A percentile compares a stretch with the other conserved stretches of the same genome.
Evolutionary conservation across 1,139 yeast genomes (phyloP).

Genomic region (Taphrina betulina): DNA sequence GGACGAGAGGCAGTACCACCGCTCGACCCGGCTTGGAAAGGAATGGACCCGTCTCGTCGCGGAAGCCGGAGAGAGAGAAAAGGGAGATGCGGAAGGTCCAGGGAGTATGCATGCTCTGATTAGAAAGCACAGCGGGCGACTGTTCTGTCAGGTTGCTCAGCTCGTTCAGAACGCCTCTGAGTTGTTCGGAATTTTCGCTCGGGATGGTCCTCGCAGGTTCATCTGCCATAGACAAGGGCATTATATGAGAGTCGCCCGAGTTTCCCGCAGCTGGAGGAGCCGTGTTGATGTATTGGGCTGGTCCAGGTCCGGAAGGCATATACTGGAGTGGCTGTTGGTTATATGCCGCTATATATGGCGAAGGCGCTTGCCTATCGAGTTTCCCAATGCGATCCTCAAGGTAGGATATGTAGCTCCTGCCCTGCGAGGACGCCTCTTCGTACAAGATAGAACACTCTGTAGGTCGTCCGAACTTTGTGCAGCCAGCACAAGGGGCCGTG

Average conservation of each 20-base stretch:
- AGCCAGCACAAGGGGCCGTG: slow-evolving; percentile 28
- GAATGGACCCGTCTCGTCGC: slow-evolving; percentile 31
- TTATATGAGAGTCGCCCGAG: background rate
- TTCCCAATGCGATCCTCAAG: slow-evolving; percentile 25
- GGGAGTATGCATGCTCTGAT: slow-evolving; percentile 18
- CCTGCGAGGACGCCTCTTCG: slow-evolving; percentile 28
- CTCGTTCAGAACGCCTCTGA: slow-evolving; percentile 6
- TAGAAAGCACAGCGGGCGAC: slow-evolving; percentile 13
- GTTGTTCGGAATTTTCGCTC: slow-evolving; percentile 2
- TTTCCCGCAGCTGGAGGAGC: no score
- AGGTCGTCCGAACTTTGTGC: slow-evolving; percentile 22
- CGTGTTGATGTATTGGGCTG: no score
- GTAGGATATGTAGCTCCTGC: slow-evolving; percentile 29
- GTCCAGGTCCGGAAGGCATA: background rate
- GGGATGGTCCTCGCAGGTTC: background rate
- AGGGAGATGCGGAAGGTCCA: slow-evolving; percentile 13
- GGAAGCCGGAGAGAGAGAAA: slow-evolving; percentile 19
- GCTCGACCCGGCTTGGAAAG: background rate
- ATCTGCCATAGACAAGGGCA: background rate
- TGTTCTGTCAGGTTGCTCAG: slow-evolving; percentile 1
- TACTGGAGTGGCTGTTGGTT: background rate
- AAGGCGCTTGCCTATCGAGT: slow-evolving; percentile 12
- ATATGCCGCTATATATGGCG: background rate
- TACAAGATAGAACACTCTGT: slow-evolving; percentile 28
- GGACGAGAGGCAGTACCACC: slow-evolving; percentile 17